Percentiles rank a stretch among this genome's conserved stretches.
Evolutionary conservation across 2,329 filamentous ascomycete species (phyloP).

Genomic region (Neonectria faginata): DNA sequence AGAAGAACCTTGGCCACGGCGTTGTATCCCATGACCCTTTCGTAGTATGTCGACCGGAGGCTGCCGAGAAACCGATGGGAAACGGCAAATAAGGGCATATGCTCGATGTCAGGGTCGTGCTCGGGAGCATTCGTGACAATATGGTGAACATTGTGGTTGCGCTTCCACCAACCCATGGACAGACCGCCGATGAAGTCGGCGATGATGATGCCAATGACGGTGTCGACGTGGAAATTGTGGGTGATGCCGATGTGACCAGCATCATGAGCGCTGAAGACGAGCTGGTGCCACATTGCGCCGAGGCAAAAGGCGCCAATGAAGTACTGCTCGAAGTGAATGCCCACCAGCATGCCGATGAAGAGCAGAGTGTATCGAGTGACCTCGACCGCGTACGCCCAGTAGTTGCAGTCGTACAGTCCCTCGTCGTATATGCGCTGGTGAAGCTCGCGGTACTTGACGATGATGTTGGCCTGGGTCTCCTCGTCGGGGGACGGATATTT

Average conservation of each 20-base stretch:
- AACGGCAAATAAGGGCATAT: slow-evolving; percentile 89
- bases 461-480: slow-evolving; percentile 79
- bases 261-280: slow-evolving; percentile 94
- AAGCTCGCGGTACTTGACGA: slow-evolving; percentile 83
- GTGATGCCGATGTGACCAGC: slow-evolving; percentile 98
- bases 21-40: slow-evolving; percentile 83
- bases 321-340: slow-evolving; percentile 75
- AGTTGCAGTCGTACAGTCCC: slow-evolving; percentile 87
- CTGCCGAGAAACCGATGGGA: slow-evolving; percentile 82
- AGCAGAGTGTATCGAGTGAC: slow-evolving; percentile 75
- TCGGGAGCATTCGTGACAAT: slow-evolving; percentile 96
- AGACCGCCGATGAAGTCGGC: slow-evolving; percentile 91
- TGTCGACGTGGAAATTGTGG: slow-evolving; percentile 86
- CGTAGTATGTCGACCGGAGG: slow-evolving; percentile 85
- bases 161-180: slow-evolving; percentile 97
- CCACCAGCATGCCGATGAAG: slow-evolving; percentile 70
- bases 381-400: slow-evolving; percentile 82
- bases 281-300: slow-evolving; percentile 91
- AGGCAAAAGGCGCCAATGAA: slow-evolving; percentile 77
- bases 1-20: slow-evolving; percentile 76
- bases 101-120: slow-evolving; percentile 94
- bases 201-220: slow-evolving; percentile 87
- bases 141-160: slow-evolving; percentile 95
- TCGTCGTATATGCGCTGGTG: slow-evolving; percentile 77
- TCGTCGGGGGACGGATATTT: slow-evolving; percentile 85